A percentile compares a stretch with the other conserved stretches of the same genome.
These are phyloP conservation scores for Aspergillus sergii DNA, from an alignment of 2,329 filamentous ascomycete species.

Conservation along the genomic window DNA sequence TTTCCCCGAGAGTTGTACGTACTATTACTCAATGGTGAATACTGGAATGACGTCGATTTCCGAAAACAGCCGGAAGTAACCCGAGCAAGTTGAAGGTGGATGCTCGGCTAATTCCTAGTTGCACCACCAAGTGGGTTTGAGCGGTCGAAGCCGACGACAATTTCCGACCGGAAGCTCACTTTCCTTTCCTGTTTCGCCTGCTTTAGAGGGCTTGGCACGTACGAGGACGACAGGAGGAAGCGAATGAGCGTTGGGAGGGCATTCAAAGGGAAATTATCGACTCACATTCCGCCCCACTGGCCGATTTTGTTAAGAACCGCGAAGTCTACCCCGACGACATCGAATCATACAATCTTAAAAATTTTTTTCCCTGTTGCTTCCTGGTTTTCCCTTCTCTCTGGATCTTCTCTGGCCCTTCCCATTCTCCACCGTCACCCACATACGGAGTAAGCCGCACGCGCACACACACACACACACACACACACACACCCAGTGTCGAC, in stretches of 20 bases:
- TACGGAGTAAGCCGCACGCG: background rate
- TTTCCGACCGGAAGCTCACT: background rate
- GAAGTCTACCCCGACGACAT: background rate
- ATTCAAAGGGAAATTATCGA: background rate
- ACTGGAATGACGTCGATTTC: background rate
- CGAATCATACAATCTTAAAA: background rate
- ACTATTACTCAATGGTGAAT: too few species aligned
- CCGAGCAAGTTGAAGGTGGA: background rate
- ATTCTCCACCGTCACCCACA: background rate
- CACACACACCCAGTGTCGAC: background rate
- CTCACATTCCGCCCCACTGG: background rate
- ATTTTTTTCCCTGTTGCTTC: background rate
- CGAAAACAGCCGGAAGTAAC: background rate
- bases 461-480: too few species aligned
- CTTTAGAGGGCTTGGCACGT: background rate
- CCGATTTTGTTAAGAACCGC: background rate
- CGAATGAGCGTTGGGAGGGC: too few species aligned
- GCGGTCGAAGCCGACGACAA: background rate
- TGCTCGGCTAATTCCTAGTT: background rate
- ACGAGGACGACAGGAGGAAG: too few species aligned
- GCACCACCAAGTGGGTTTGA: background rate
- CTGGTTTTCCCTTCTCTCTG: background rate
- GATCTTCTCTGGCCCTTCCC: background rate
- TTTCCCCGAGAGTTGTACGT: too few species aligned
- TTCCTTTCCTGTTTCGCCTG: background rate